Evolutionary conservation across 805 yeast species (phyloP).

Genomic region (Komagataella ulmi): DNA sequence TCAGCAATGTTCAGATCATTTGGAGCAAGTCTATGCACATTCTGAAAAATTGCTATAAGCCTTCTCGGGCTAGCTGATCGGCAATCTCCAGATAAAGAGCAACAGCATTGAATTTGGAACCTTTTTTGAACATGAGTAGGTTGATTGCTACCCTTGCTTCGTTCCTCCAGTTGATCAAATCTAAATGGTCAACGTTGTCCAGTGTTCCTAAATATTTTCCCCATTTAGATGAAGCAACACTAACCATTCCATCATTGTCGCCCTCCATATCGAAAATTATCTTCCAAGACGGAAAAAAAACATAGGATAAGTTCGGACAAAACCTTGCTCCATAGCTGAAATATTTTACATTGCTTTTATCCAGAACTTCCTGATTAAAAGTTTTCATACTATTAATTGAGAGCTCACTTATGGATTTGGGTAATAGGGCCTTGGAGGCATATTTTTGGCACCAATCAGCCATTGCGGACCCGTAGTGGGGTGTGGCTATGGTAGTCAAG

Average conservation of each 20-base stretch:
- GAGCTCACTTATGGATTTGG: slow-evolving; percentile 42
- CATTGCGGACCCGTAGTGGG: slow-evolving; percentile 76
- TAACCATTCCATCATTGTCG: slow-evolving; percentile 79
- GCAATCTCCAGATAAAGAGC: slow-evolving; percentile 60
- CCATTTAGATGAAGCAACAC: slow-evolving; percentile 70
- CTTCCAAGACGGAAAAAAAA: slow-evolving; percentile 53
- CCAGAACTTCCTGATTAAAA: slow-evolving; percentile 38
- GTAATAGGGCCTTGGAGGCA: slow-evolving; percentile 9
- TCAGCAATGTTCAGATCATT: background rate
- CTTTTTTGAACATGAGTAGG: slow-evolving; percentile 16
- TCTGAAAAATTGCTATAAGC: slow-evolving; percentile 24
- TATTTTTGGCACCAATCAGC: slow-evolving; percentile 50
- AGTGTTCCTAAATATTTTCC: slow-evolving; percentile 74
- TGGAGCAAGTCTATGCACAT: slow-evolving; percentile 6
- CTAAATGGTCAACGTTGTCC: slow-evolving; percentile 71
- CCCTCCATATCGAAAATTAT: slow-evolving; percentile 37
- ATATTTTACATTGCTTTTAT: slow-evolving; percentile 55
- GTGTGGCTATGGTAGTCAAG: slow-evolving; percentile 77
- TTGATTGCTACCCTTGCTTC: slow-evolving; percentile 25
- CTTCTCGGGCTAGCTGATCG: slow-evolving; percentile 44
- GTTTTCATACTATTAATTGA: slow-evolving; percentile 36
- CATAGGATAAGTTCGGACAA: slow-evolving; percentile 44
- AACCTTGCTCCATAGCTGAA: slow-evolving; percentile 77
- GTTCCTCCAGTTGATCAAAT: slow-evolving; percentile 75
- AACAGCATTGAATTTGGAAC: slow-evolving; percentile 43